Base-by-base conservation (phyloP, 306 rosid species). In the Leucaena leucocephala region DNA sequence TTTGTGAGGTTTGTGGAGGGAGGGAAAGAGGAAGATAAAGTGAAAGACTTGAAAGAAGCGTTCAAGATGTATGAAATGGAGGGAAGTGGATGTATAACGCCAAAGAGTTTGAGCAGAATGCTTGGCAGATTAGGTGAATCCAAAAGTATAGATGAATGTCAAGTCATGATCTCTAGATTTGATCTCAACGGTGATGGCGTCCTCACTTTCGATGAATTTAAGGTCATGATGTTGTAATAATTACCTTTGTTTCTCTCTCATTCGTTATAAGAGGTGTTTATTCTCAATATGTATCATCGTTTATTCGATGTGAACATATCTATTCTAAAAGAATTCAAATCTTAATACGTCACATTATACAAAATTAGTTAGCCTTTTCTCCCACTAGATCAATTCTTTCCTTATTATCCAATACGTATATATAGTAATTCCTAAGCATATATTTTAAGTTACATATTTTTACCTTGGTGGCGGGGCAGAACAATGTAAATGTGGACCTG, bases 161-260 rank as follows among this genome's bases (percentile, higher is more conserved):
- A 72, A 68, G 7, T 72, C 55, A 94, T 94, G 96, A 91, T 91
- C 11, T 71, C 91, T 21, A 72, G 68, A 4, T 92, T 89, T 84
- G 98, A 94, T 90, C 91, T 94, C 42, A 72, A 94, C 27, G 90
- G 97, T 16, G 97, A 94, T 82, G 98, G 98, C 5, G 90, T 91
- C 13, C 89, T 94, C 36, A 86, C 77, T 59, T 94, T 94, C 76
- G 89, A 94, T 80, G 98, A 94, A 74, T 94, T 94, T 80, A 89
- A 73, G 88, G 82, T 81, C 54, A 94, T 94, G 98, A 91, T 94
- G 97, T 55, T 79, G 21, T 90, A 82, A 42, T 64, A 27, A 27
- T 27, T 21, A 16, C 71, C 4, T 66, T 8, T 5, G 19, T 36
- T 38, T 27, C 27, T 27, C 27, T 27, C 1, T 27, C 27, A 27